Evolutionary conservation across 2,329 filamentous ascomycete species (phyloP), one percentile per base, ranked within the genome.

Genomic region (Paecilomyces fulvus): DNA sequence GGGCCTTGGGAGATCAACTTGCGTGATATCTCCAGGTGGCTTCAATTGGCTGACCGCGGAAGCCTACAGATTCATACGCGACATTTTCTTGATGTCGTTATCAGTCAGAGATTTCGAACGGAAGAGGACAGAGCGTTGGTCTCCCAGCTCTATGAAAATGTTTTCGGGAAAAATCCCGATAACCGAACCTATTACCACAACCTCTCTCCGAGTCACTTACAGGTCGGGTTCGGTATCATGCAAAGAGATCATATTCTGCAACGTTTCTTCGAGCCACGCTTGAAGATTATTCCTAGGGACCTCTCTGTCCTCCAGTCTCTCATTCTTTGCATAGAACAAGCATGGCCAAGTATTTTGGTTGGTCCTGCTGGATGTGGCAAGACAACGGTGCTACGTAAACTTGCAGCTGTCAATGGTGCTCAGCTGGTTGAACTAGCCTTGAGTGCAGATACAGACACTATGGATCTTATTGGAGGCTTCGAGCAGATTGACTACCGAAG

Each of bases 1-100:
- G 89, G 87, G 6, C 94, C 95, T 1, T 99, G 91, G 94, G 94
- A 96, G 67, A 94, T 96, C 70, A 99, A 96, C 66, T 76, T 99
- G 61, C 87, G 91, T 70, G 92, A 97, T 70, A 89, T 90, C 2
- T 83, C 94, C 55, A 83, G 92, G 59, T 97, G 92, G 92, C 76
- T 96, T 51, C 83, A 88, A 62, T 74, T 97, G 12, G 77, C 89
- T 30, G 80, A 82, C 10, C 82, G 82, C 0, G 69, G 79, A 1
- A 79, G 86, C 49, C 78, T 83, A 3, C 74, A 90, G 12, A 76
- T 92, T 17, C 74, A 79, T 25, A 80, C 81, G 25, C 83, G 83
- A 52, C 88, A 95, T 67, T 95, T 95, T 70, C 78, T 95, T 14
- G 83, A 90, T 59, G 81, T 94, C 14, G 80, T 96, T 51, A 89